These are phyloP conservation scores for Mortierella sp. DNA, from an alignment of 371 early-diverging fungal genomes.

Conservation along the genomic window DNA sequence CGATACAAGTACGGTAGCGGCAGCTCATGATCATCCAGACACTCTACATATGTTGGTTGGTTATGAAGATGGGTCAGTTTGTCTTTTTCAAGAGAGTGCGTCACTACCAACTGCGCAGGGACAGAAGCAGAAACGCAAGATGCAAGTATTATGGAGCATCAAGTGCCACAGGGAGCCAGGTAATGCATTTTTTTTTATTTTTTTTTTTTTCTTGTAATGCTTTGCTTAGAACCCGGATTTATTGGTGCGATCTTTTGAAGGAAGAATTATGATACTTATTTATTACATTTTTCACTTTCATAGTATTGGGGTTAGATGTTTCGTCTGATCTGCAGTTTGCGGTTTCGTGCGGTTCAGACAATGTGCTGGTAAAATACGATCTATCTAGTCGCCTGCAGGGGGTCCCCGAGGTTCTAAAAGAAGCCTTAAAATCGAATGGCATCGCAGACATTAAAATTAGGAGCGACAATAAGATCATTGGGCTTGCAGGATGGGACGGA, in stretches of 20 bases:
- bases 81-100: slow-evolving; percentile 22
- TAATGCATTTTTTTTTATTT: neutral
- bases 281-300: neutral
- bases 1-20: neutral
- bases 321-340: slow-evolving; percentile 27
- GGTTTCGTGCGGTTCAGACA: slow-evolving; percentile 42
- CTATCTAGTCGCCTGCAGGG: slow-evolving; percentile 24
- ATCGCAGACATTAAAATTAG: slow-evolving; percentile 38
- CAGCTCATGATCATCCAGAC: no score
- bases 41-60: slow-evolving; percentile 33
- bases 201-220: neutral
- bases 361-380: slow-evolving; percentile 31
- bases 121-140: slow-evolving; percentile 18
- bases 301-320: slow-evolving; percentile 40
- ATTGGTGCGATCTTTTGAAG: neutral
- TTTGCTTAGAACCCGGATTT: neutral
- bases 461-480: slow-evolving; percentile 38
- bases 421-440: slow-evolving; percentile 35
- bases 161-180: slow-evolving; percentile 53
- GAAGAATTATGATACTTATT: neutral
- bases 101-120: neutral
- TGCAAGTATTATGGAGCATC: slow-evolving; percentile 42
- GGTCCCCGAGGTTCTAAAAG: slow-evolving; percentile 20
- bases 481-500: slow-evolving; percentile 57
- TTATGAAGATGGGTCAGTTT: slow-evolving; percentile 46